A percentile compares a stretch with the other conserved stretches of the same genome.
Conservation (phyloP, 306 rosid genomes). For the Cyclanthera cordifolia region DNA sequence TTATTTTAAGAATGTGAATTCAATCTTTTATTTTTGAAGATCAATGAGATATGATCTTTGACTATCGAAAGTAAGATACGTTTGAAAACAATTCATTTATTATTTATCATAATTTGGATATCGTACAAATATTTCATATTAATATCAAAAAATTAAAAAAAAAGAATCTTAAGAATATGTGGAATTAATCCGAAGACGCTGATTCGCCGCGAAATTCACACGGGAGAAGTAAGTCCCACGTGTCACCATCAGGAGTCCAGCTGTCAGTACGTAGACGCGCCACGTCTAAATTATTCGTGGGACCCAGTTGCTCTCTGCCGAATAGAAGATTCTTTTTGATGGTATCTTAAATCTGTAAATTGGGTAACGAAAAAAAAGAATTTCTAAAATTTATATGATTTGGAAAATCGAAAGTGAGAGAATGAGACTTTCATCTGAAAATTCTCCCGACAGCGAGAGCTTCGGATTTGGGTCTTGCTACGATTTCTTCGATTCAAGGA, state of each 20-base stretch:
- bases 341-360: background rate
- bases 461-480: slow-evolving; percentile 19
- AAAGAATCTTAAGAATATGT: too few species aligned
- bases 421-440: background rate
- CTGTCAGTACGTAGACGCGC: background rate
- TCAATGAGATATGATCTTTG: background rate
- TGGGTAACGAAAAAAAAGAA: background rate
- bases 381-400: background rate
- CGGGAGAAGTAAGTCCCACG: background rate
- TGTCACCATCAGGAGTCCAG: background rate
- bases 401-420: background rate
- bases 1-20: background rate
- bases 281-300: background rate
- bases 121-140: background rate
- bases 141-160: background rate
- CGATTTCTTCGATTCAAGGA: slow-evolving; percentile 10
- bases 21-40: background rate
- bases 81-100: too few species aligned
- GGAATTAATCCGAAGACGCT: background rate
- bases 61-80: too few species aligned
- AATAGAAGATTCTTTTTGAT: slow-evolving; percentile 1
- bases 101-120: background rate
- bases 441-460: slow-evolving; percentile 17
- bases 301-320: background rate
- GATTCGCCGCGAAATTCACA: background rate